Evolutionary conservation across 108 stramenopile genomes (phyloP).

Genomic region (Parietichytrium sp.): DNA sequence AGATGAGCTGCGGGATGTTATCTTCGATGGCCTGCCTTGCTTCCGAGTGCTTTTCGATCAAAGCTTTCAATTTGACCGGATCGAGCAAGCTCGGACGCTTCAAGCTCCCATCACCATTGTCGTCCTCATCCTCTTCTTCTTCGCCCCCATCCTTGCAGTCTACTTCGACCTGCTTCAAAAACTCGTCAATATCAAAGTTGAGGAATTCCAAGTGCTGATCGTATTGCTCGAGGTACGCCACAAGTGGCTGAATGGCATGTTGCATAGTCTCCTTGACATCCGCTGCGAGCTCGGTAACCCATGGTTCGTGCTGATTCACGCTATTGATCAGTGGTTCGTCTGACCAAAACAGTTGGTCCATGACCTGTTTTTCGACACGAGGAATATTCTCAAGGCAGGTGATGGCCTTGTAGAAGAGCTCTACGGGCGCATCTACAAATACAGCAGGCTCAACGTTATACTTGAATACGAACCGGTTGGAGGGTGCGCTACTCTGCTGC

Average conservation of each 20-base stretch:
- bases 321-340: slow-evolving; percentile 45
- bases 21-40: slow-evolving; percentile 45
- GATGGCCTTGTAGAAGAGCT: slow-evolving; percentile 40
- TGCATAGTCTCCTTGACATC: slow-evolving; percentile 27
- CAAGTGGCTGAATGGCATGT: slow-evolving; percentile 24
- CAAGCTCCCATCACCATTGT: background rate
- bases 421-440: slow-evolving; percentile 36
- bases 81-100: slow-evolving; percentile 50
- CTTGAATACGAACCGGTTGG: slow-evolving; percentile 41
- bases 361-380: slow-evolving; percentile 63
- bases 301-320: slow-evolving; percentile 42
- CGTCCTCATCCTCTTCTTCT: slow-evolving; percentile 49
- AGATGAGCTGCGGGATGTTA: slow-evolving; percentile 40
- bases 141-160: slow-evolving; percentile 38
- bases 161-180: slow-evolving; percentile 40
- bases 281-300: slow-evolving; percentile 49
- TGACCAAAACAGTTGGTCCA: slow-evolving; percentile 64
- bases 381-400: slow-evolving; percentile 34
- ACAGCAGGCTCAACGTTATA: slow-evolving; percentile 32
- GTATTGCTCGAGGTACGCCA: slow-evolving; percentile 49
- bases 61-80: slow-evolving; percentile 45
- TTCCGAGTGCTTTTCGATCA: slow-evolving; percentile 50
- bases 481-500: slow-evolving; percentile 30
- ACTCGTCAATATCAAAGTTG: slow-evolving; percentile 59
- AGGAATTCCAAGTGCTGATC: slow-evolving; percentile 51